These are phyloP conservation scores for Hygrocybe coccinea DNA, from an alignment of 768 basidiomycete genomes.

Conservation along the genomic window DNA sequence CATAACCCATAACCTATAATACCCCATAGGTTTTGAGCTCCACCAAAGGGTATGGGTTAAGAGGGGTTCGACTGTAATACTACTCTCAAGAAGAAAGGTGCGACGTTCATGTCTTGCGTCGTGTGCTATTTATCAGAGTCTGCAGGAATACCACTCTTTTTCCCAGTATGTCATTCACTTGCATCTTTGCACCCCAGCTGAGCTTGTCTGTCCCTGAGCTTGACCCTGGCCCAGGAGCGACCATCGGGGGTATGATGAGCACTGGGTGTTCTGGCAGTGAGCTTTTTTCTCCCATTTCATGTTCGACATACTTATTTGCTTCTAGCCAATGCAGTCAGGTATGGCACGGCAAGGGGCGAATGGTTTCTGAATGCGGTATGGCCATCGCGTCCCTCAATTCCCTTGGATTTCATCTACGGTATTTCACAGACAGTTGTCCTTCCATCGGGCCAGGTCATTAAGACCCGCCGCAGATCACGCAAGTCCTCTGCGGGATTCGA, in stretches of 20 bases:
- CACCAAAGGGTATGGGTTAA: too few species aligned
- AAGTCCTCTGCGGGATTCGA: conserved; percentile 91
- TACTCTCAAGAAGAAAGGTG: conserved; percentile 50
- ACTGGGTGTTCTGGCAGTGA: conserved; percentile 83
- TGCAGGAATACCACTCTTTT: conserved; percentile 69
- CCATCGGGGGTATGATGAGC: conserved; percentile 85
- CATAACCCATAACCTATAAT: too few species aligned
- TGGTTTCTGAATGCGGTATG: conserved; percentile 87
- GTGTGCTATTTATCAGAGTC: too few species aligned
- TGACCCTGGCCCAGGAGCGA: conserved; percentile 71
- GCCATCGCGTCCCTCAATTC: conserved; percentile 3
- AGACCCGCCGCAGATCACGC: conserved; percentile 70
- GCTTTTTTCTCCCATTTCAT: conserved; percentile 21
- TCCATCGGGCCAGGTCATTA: conserved; percentile 85
- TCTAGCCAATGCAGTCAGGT: conserved; percentile 72
- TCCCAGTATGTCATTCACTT: conserved; percentile 55
- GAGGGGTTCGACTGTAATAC: too few species aligned
- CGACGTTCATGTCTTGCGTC: too few species aligned
- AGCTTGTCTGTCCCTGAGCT: conserved; percentile 37
- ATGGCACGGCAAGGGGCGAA: conserved; percentile 85
- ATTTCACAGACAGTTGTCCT: conserved; percentile 81
- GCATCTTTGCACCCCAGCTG: neutral
- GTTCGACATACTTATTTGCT: neutral
- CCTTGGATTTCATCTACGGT: too few species aligned
- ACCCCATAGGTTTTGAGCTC: too few species aligned